phyloP scores from a whole-genome alignment of 2,329 filamentous ascomycete genomes.

The Fusarium avenaceum region DNA sequence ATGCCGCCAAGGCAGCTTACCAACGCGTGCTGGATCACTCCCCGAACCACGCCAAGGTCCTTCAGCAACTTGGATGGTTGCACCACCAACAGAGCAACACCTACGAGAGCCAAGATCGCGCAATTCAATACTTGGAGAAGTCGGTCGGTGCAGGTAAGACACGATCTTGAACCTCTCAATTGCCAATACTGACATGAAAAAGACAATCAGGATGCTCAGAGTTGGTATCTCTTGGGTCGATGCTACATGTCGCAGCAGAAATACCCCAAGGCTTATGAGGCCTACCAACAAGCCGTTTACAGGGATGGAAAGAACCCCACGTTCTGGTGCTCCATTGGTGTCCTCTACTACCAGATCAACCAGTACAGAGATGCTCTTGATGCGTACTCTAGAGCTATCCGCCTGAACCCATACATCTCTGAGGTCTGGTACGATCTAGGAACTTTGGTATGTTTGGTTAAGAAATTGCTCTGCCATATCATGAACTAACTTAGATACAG shows the following conservation, averaged over 20 bases:
- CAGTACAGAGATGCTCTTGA: slow-evolving; percentile 98
- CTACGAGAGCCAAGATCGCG: slow-evolving; percentile 93
- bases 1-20: slow-evolving; percentile 92
- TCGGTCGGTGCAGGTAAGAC: slow-evolving; percentile 88
- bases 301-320: slow-evolving; percentile 97
- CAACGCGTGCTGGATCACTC: slow-evolving; percentile 93
- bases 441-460: slow-evolving; percentile 78
- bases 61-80: slow-evolving; percentile 97
- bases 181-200: slow-evolving; percentile 25
- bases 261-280: slow-evolving; percentile 98
- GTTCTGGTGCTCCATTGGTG: slow-evolving; percentile 99
- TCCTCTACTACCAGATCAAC: slow-evolving; percentile 99
- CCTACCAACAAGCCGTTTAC: slow-evolving; percentile 98
- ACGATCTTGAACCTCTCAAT: not conserved
- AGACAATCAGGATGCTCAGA: slow-evolving; percentile 97
- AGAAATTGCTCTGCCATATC: not conserved
- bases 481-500: slow-evolving; percentile 61
- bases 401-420: slow-evolving; percentile 96
- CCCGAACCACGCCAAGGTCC: slow-evolving; percentile 95
- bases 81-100: slow-evolving; percentile 95
- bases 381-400: slow-evolving; percentile 96
- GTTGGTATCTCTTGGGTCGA: slow-evolving; percentile 96
- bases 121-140: slow-evolving; percentile 97
- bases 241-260: slow-evolving; percentile 99
- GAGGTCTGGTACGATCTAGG: slow-evolving; percentile 99